Evolutionary conservation across 495 filamentous ascomycete species (phyloP), one percentile per base, ranked within the genome.

Genomic region (Staphylotrichum tortipilum): DNA sequence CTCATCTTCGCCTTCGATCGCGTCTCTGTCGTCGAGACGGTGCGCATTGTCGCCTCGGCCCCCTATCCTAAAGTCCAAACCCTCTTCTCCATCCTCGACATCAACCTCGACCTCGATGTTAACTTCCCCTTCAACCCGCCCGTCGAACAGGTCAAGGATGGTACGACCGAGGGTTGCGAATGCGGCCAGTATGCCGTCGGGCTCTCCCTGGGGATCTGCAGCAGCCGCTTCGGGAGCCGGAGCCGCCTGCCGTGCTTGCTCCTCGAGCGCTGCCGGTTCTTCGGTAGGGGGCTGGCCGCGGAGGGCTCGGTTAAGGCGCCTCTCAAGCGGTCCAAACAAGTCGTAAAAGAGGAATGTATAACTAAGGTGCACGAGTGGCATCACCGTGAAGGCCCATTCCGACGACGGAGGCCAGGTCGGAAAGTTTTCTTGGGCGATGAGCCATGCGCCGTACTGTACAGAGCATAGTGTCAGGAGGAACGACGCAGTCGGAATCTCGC

Each of bases 361-460:
- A 21, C 76, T 69, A 18, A 78, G 70, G 31, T 85, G 80, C 24
- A 89, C 51, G 46, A 80, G 80, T 1, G 88, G 88, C 33, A 90
- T 71, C 3, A 82, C 59, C 0, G 80, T 73, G 50, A 92, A 69
- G 14, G 81, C 80, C 73, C 86, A 78, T n/a, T 78, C 73, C 3
- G 84, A 77, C 19, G 80, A 86, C 0, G 86, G 86, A 12, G 88
- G 88, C 88, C 88, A 94, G 14, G 46, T 28, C 4, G 58, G 47
- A 11, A 64, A 44, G 38, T 64, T 15, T 17, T 68, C 47, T 8
- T 61, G 48, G 12, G 49, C 47, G 15, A 62, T 31, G 1, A 62
- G 55, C 9, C 5, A 33, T 9, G 43, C 33, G 37, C 44, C 55
- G 39, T 55, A 65, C 65, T 69, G 38, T 31, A 47, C 15, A 22